A percentile compares a stretch with the other conserved stretches of the same genome.
Conservation (phyloP, 2,329 filamentous ascomycete genomes). For the Leptodontidium sp. region DNA sequence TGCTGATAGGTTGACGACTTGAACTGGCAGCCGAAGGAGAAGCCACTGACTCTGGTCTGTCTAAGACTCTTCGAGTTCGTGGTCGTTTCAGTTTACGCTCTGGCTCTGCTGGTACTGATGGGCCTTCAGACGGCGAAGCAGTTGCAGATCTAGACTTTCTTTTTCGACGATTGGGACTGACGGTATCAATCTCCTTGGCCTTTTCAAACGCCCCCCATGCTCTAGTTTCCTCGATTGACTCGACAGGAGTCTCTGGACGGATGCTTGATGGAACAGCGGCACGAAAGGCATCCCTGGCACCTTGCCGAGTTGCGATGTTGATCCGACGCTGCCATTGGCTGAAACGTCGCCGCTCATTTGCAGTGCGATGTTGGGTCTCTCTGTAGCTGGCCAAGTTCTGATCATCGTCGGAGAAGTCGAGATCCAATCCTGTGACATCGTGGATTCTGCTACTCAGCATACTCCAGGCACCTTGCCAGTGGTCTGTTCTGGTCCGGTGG, state of each 20-base stretch:
- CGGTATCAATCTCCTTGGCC: slow-evolving; percentile 73
- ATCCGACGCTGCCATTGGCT: slow-evolving; percentile 85
- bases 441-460: slow-evolving; percentile 67
- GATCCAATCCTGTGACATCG: slow-evolving; percentile 76
- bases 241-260: slow-evolving; percentile 65
- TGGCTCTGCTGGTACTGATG: slow-evolving; percentile 65
- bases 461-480: slow-evolving; percentile 90
- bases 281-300: slow-evolving; percentile 76
- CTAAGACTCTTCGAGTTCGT: slow-evolving; percentile 74
- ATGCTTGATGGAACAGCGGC: slow-evolving; percentile 70
- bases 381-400: slow-evolving; percentile 58
- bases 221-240: slow-evolving; percentile 78
- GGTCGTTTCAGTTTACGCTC: slow-evolving; percentile 89
- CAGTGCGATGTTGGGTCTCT: slow-evolving; percentile 59
- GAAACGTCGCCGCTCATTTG: slow-evolving; percentile 64
- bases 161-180: slow-evolving; percentile 67
- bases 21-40: slow-evolving; percentile 46
- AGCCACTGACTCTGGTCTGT: slow-evolving; percentile 54
- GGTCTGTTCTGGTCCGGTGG: slow-evolving; percentile 73
- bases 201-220: slow-evolving; percentile 94
- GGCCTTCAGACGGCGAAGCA: slow-evolving; percentile 72
- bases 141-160: slow-evolving; percentile 76
- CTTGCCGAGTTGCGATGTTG: slow-evolving; percentile 81
- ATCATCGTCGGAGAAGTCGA: slow-evolving; percentile 85
- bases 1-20: slow-evolving; percentile 44